Conservation (phyloP, 2,329 filamentous ascomycete genomes). For the Talaromyces sp. region DNA sequence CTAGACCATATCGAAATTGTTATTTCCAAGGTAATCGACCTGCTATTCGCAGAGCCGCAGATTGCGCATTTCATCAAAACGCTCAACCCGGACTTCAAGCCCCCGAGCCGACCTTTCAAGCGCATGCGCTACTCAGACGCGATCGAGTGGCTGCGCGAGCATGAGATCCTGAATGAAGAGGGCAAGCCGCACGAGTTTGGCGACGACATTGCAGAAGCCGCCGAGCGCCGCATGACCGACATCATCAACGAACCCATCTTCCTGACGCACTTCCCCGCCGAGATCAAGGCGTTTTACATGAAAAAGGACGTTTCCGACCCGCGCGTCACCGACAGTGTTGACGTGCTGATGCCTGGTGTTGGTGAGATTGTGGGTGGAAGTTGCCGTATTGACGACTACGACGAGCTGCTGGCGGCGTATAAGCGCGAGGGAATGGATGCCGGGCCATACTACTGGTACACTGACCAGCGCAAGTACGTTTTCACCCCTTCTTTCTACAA, state of each 20-base stretch:
- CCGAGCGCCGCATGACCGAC: slow-evolving; percentile 95
- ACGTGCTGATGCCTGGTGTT: slow-evolving; percentile 83
- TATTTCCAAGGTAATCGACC: slow-evolving; percentile 78
- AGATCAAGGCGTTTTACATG: slow-evolving; percentile 99
- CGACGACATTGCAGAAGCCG: slow-evolving; percentile 96
- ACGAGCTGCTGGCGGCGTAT: slow-evolving; percentile 84
- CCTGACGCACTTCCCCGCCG: slow-evolving; percentile 91
- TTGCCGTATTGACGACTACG: slow-evolving; percentile 91
- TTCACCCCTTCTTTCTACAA: not conserved
- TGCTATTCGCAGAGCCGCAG: slow-evolving; percentile 65
- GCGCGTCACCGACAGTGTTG: slow-evolving; percentile 88
- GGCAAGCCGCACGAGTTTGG: slow-evolving; percentile 85
- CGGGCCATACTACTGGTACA: slow-evolving; percentile 95
- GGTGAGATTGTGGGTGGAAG: slow-evolving; percentile 94
- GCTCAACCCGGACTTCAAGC: slow-evolving; percentile 85
- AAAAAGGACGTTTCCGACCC: slow-evolving; percentile 72
- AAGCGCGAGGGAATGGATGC: slow-evolving; percentile 80
- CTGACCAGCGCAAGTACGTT: slow-evolving; percentile 86
- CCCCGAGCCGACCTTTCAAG: slow-evolving; percentile 78
- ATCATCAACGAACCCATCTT: slow-evolving; percentile 93
- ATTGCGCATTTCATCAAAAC: slow-evolving; percentile 69
- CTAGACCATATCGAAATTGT: slow-evolving; percentile 80
- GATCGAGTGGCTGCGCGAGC: slow-evolving; percentile 85
- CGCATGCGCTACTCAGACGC: slow-evolving; percentile 94
- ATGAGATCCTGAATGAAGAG: slow-evolving; percentile 90